These are phyloP conservation scores for Verticillium alfalfae DNA, from an alignment of 2,329 filamentous ascomycete genomes.

Conservation along the genomic window DNA sequence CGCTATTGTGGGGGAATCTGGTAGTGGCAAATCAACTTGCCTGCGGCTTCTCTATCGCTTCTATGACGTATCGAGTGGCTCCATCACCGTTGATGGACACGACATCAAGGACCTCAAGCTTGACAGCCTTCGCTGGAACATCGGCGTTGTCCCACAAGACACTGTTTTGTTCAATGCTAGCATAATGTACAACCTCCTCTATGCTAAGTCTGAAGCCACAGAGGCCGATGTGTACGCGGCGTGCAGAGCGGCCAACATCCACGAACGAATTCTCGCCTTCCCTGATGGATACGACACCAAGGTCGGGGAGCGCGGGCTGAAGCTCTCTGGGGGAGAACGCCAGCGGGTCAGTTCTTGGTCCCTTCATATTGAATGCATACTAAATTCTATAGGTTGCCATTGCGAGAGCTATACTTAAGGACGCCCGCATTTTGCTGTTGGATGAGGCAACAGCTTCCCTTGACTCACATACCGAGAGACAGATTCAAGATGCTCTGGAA, in stretches of 20 bases:
- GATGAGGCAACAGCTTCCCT: slow-evolving; percentile 70
- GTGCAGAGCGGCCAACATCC: slow-evolving; percentile 48
- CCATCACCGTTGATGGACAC: slow-evolving; percentile 38
- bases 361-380: not conserved
- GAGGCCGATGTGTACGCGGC: slow-evolving; percentile 45
- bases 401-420: slow-evolving; percentile 62
- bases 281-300: slow-evolving; percentile 47
- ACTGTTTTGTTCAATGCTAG: slow-evolving; percentile 46
- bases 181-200: slow-evolving; percentile 50
- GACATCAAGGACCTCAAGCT: slow-evolving; percentile 36
- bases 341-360: slow-evolving; percentile 38
- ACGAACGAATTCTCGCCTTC: slow-evolving; percentile 47
- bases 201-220: slow-evolving; percentile 41
- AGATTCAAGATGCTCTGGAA: slow-evolving; percentile 49
- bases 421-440: slow-evolving; percentile 63
- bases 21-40: slow-evolving; percentile 42
- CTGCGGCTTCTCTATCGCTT: slow-evolving; percentile 45
- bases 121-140: slow-evolving; percentile 30
- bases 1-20: slow-evolving; percentile 39
- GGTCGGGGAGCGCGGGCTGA: slow-evolving; percentile 47
- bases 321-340: slow-evolving; percentile 54
- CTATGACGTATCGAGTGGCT: slow-evolving; percentile 40
- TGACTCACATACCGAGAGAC: slow-evolving; percentile 54
- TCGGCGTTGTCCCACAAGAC: slow-evolving; percentile 39
- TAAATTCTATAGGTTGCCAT: slow-evolving; percentile 38